phyloP scores from a whole-genome alignment of 768 basidiomycete species.

The Mycena latifolia region DNA sequence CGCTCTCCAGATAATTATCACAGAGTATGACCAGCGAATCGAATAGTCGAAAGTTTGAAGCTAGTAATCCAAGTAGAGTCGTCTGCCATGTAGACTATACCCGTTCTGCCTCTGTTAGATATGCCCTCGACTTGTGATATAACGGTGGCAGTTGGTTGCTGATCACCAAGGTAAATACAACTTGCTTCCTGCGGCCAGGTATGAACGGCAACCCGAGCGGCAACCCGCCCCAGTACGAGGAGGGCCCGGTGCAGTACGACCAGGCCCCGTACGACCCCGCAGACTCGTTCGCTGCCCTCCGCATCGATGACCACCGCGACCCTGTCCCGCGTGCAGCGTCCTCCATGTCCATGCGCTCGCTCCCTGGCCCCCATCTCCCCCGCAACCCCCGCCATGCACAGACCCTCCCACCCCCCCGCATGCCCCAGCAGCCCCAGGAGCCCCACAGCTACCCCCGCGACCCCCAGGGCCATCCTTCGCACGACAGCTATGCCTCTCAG shows the following conservation, averaged over 20 bases:
- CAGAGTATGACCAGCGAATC: too few relatives aligned
- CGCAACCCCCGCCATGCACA: conserved; percentile 55
- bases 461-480: conserved; percentile 6
- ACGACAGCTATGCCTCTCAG: neutral
- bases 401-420: conserved; percentile 51
- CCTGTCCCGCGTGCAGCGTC: conserved; percentile 68
- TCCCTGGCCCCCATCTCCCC: conserved; percentile 33
- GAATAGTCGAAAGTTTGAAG: too few relatives aligned
- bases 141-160: too few relatives aligned
- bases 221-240: conserved; percentile 22
- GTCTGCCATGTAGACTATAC: too few relatives aligned
- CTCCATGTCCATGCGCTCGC: conserved; percentile 63
- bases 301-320: conserved; percentile 61
- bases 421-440: conserved; percentile 16
- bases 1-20: too few relatives aligned
- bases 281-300: conserved; percentile 63
- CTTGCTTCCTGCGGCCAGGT: neutral
- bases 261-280: conserved; percentile 18
- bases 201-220: conserved; percentile 6
- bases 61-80: too few relatives aligned
- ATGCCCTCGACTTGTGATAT: too few relatives aligned
- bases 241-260: neutral
- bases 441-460: neutral
- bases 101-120: too few relatives aligned
- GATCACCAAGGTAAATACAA: too few relatives aligned